These are phyloP conservation scores for Vanderwaltozyma yarrowii DNA, from an alignment of 805 yeast genomes.

Conservation along the genomic window DNA sequence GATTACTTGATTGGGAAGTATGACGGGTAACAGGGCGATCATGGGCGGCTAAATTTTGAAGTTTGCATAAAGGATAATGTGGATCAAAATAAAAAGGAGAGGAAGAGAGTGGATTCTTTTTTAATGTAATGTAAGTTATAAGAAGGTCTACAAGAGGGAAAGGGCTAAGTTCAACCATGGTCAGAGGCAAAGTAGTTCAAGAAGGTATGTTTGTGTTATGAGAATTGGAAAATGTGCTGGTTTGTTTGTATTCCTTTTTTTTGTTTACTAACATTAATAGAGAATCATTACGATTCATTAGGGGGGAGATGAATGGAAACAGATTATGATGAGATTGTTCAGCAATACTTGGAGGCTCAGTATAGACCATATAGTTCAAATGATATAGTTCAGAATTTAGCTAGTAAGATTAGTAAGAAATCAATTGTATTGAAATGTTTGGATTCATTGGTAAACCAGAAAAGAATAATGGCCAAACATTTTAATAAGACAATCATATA, in stretches of 20 bases:
- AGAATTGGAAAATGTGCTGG: too few species aligned
- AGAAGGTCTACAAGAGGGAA: too few species aligned
- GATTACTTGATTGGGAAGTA: too few species aligned
- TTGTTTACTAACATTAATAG: background rate
- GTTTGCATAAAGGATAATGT: background rate
- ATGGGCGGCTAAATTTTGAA: background rate
- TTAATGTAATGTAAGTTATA: too few species aligned
- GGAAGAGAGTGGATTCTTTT: too few species aligned
- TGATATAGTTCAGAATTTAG: slow-evolving; percentile 38
- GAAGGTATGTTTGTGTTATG: background rate
- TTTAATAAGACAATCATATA: slow-evolving; percentile 38
- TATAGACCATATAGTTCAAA: slow-evolving; percentile 40
- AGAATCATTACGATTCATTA: too few species aligned
- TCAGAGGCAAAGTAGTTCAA: background rate
- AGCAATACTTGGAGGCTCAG: slow-evolving; percentile 33
- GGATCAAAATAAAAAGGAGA: too few species aligned
- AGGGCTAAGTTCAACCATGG: too few species aligned
- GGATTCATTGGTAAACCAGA: slow-evolving; percentile 28
- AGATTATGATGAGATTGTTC: slow-evolving; percentile 23
- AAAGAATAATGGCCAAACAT: slow-evolving; percentile 29
- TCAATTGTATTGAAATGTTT: slow-evolving; percentile 21
- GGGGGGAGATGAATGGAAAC: too few species aligned
- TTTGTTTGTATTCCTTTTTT: background rate
- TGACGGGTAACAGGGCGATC: background rate
- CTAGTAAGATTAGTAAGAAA: slow-evolving; percentile 32